Percentiles rank a stretch among this genome's conserved stretches.
Evolutionary conservation across 2,329 filamentous ascomycete genomes (phyloP).

Genomic region (Diplodia seriata): DNA sequence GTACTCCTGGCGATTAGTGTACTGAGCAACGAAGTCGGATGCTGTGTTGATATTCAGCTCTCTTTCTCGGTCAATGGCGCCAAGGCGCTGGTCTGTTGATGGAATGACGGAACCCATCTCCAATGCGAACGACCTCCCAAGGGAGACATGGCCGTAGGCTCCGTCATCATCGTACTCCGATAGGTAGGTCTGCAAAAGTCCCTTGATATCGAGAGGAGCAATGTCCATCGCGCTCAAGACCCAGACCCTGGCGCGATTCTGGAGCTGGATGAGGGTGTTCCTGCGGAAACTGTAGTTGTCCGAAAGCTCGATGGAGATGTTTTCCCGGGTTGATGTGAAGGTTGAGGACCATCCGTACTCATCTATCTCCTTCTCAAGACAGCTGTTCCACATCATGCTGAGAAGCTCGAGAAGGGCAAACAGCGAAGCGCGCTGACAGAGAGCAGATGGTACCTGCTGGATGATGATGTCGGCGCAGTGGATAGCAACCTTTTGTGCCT

Average conservation of each 20-base stretch:
- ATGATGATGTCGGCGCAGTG: constrained; percentile 86
- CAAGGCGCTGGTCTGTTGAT: constrained; percentile 81
- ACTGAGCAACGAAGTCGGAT: constrained; percentile 95
- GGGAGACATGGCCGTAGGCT: constrained; percentile 86
- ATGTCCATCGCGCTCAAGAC: constrained; percentile 80
- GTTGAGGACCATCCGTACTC: constrained; percentile 86
- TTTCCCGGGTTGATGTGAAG: constrained; percentile 77
- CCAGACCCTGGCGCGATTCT: constrained; percentile 80
- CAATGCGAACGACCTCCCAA: constrained; percentile 91
- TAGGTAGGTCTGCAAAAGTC: constrained; percentile 89
- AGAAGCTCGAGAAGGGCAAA: constrained; percentile 92
- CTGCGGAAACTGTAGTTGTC: constrained; percentile 88
- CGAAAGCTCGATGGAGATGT: constrained; percentile 86
- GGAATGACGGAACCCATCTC: constrained; percentile 91
- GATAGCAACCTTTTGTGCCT: constrained; percentile 87
- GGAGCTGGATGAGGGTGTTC: constrained; percentile 77
- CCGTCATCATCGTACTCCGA: constrained; percentile 94
- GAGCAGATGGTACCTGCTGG: constrained; percentile 79
- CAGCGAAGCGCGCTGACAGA: constrained; percentile 88
- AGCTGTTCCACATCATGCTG: constrained; percentile 93
- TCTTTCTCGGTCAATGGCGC: constrained; percentile 76
- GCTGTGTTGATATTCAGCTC: constrained; percentile 84
- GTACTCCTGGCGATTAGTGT: constrained; percentile 96
- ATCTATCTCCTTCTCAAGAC: constrained; percentile 91
- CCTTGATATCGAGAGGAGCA: constrained; percentile 92